phyloP scores from a whole-genome alignment of 202 grass and related monocot species.

The Eragrostis tef region DNA sequence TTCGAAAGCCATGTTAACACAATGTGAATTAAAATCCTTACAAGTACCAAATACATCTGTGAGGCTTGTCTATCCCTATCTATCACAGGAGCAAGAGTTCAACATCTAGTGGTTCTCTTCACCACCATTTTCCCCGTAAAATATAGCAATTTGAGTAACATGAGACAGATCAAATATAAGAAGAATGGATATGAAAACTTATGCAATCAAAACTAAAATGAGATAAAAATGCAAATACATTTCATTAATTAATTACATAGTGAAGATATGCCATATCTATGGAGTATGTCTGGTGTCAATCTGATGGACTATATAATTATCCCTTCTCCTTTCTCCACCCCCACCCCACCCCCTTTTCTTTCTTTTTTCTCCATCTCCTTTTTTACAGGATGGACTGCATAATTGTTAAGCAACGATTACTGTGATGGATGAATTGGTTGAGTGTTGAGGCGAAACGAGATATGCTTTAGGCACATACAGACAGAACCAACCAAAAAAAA shows the following conservation, averaged over 20 bases:
- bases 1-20: not conserved
- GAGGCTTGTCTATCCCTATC: not conserved
- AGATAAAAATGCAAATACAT: not conserved
- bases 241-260: not conserved
- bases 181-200: not conserved
- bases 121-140: not conserved
- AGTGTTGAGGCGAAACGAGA: not conserved
- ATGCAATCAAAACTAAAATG: not conserved
- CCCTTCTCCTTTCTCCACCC: too few species aligned
- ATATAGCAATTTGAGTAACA: slow-evolving; percentile 8
- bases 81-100: slow-evolving; percentile 6
- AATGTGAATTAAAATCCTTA: slow-evolving; percentile 4
- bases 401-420: not conserved
- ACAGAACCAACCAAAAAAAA: too few species aligned
- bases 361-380: not conserved
- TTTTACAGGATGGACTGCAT: not conserved
- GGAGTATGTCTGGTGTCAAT: not conserved
- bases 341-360: not conserved
- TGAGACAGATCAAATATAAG: not conserved
- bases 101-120: slow-evolving; percentile 3
- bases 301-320: not conserved
- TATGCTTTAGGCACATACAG: not conserved
- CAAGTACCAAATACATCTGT: slow-evolving; percentile 1
- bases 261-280: not conserved
- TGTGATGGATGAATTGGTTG: not conserved